Conservation (phyloP, 2,329 filamentous ascomycete species). For the Penicillium sp. region DNA sequence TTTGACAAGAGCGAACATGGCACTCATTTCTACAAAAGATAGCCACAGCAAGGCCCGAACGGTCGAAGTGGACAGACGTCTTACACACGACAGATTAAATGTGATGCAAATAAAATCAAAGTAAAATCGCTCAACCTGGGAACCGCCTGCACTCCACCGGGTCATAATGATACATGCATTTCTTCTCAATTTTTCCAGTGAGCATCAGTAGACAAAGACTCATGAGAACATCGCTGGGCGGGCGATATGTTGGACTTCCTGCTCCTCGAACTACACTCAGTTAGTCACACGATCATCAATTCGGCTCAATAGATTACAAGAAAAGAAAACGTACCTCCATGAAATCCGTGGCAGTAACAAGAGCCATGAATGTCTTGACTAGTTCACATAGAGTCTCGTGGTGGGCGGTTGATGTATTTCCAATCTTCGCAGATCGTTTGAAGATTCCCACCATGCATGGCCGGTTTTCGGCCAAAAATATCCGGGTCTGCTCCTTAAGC, state of each 20-base stretch:
- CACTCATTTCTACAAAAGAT: background rate
- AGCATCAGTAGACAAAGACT: slow-evolving; percentile 5
- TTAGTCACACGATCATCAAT: slow-evolving; percentile 16
- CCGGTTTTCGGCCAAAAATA: slow-evolving; percentile 79
- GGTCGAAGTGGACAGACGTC: too few species aligned
- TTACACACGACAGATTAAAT: background rate
- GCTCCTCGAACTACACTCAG: slow-evolving; percentile 44
- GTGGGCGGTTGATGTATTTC: slow-evolving; percentile 50
- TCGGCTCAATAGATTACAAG: background rate
- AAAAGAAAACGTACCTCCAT: slow-evolving; percentile 66
- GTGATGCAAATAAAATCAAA: slow-evolving; percentile 14
- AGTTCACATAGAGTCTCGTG: slow-evolving; percentile 70
- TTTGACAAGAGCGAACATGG: background rate
- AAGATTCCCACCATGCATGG: slow-evolving; percentile 84
- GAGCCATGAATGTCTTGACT: slow-evolving; percentile 78
- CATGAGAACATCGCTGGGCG: slow-evolving; percentile 37
- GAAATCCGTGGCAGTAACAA: slow-evolving; percentile 81
- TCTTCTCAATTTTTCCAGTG: background rate
- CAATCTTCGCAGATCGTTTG: slow-evolving; percentile 82
- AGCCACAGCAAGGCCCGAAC: background rate
- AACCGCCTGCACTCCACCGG: slow-evolving; percentile 18
- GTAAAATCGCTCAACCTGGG: slow-evolving; percentile 20
- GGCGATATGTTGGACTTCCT: slow-evolving; percentile 33
- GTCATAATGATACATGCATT: slow-evolving; percentile 24
- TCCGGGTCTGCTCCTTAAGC: slow-evolving; percentile 69